A percentile compares a stretch with the other conserved stretches of the same genome.
These are phyloP conservation scores for Draba incana DNA, from an alignment of 345 rosid species.

Conservation along the genomic window DNA sequence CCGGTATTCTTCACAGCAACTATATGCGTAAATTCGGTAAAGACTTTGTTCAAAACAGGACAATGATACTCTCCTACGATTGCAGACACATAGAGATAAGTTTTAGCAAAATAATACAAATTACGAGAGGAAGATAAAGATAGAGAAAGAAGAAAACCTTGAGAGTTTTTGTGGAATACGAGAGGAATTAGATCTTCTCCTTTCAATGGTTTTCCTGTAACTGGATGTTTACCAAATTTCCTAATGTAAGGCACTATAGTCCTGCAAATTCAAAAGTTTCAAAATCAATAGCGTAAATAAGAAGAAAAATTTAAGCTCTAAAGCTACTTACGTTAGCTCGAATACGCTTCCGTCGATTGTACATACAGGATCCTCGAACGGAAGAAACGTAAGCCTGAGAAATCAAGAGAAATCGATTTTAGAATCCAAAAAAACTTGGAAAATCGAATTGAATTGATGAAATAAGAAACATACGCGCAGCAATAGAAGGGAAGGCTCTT, in stretches of 20 bases:
- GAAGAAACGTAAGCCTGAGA: constrained; percentile 86
- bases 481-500: constrained; percentile 94
- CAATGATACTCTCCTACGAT: constrained; percentile 83
- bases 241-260: constrained; percentile 74
- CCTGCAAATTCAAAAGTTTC: constrained; percentile 47
- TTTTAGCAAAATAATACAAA: too few species aligned
- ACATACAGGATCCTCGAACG: constrained; percentile 78
- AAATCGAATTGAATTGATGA: not conserved
- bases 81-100: not conserved
- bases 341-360: constrained; percentile 85
- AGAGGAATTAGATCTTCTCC: constrained; percentile 75
- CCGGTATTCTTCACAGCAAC: constrained; percentile 93
- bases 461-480: constrained; percentile 71
- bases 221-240: constrained; percentile 88
- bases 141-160: constrained; percentile 55
- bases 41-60: constrained; percentile 91
- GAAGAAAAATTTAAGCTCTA: not conserved
- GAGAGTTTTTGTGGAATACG: constrained; percentile 79
- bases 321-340: constrained; percentile 68
- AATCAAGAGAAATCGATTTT: not conserved
- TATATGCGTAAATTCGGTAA: constrained; percentile 86
- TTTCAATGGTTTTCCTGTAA: constrained; percentile 73
- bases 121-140: not conserved
- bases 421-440: not conserved
- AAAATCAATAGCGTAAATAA: constrained; percentile 13